Evolutionary conservation across 441 rosid genomes (phyloP), one percentile per base, ranked within the genome.

Genomic region (Adansonia madagascariensis): DNA sequence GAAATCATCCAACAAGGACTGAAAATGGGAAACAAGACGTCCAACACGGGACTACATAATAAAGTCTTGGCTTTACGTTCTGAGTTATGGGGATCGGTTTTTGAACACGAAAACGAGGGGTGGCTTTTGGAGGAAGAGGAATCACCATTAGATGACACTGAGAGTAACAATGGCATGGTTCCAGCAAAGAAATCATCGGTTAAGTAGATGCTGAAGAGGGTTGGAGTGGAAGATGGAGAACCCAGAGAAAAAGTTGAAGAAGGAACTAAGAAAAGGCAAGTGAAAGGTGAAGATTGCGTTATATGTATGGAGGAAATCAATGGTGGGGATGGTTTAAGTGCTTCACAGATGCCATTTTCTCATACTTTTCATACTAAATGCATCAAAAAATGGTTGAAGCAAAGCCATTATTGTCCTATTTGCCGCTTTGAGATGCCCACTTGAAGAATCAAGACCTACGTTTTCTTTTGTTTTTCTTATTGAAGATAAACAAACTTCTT

Each of bases 301-400:
- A 46, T 46, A 67, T 68, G 71, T 66, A 12, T 68, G 4, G 57
- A 68, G 57, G 57, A 68, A 47, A 14, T 68, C 18, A 24, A 47
- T 41, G 18, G 12, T 3, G 57, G 56, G 2, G 31, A 27, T 1
- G 31, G 31, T 27, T 47, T 17, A 0, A 1, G 1, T 14, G 73
- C 73, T 69, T 49, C 43, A 7, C 8, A 3, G 5, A 50, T 69
- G 44, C 73, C 62, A 2, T 57, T 31, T 20, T 57, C 62, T 2
- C 62, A 20, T 9, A 57, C 5, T 12, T 57, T 57, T 27, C 65
- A 61, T 41, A 2, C 0, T 61, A 1, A 5, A 2, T 11, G 39
- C 14, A 60, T 60, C 39, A 3, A 60, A n/a, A 60, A 60, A 2
- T 24, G 39, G 41, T 11, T 60, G 64, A 60, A 60, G 12, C 31